Percentiles rank a stretch among this genome's conserved stretches.
Conservation (phyloP, 2,329 filamentous ascomycete genomes). For the Trichophyton rubrum region DNA sequence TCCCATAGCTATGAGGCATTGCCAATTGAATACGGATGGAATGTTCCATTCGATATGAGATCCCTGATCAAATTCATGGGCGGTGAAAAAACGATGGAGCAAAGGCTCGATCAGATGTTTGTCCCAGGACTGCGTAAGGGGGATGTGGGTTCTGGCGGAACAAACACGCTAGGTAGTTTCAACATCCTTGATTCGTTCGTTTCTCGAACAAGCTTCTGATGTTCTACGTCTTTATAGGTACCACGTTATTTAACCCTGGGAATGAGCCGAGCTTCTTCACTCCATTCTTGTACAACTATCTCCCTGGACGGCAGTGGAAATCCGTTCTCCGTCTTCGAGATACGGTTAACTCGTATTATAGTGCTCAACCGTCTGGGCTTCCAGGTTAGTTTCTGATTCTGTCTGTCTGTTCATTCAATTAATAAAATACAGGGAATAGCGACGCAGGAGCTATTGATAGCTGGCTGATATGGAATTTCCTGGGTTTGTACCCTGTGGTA, state of each 20-base stretch:
- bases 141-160: slow-evolving; percentile 11
- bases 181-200: slow-evolving; percentile 26
- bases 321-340: slow-evolving; percentile 43
- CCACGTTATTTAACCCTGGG: slow-evolving; percentile 27
- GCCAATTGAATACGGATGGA: slow-evolving; percentile 49
- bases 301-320: slow-evolving; percentile 47
- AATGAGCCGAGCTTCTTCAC: slow-evolving; percentile 57
- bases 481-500: slow-evolving; percentile 38
- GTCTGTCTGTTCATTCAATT: neutral
- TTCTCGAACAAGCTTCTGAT: slow-evolving; percentile 8
- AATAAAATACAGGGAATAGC: slow-evolving; percentile 26
- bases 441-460: slow-evolving; percentile 39
- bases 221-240: neutral
- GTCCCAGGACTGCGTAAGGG: neutral
- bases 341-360: slow-evolving; percentile 33
- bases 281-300: slow-evolving; percentile 58
- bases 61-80: slow-evolving; percentile 43
- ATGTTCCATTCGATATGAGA: slow-evolving; percentile 52
- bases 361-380: slow-evolving; percentile 28
- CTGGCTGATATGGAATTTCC: slow-evolving; percentile 41
- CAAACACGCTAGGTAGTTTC: slow-evolving; percentile 42
- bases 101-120: slow-evolving; percentile 45
- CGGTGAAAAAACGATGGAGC: slow-evolving; percentile 40
- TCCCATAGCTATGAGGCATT: slow-evolving; percentile 49
- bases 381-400: slow-evolving; percentile 15